Evolutionary conservation across 306 rosid genomes (phyloP).

Genomic region (Mucuna pruriens): DNA sequence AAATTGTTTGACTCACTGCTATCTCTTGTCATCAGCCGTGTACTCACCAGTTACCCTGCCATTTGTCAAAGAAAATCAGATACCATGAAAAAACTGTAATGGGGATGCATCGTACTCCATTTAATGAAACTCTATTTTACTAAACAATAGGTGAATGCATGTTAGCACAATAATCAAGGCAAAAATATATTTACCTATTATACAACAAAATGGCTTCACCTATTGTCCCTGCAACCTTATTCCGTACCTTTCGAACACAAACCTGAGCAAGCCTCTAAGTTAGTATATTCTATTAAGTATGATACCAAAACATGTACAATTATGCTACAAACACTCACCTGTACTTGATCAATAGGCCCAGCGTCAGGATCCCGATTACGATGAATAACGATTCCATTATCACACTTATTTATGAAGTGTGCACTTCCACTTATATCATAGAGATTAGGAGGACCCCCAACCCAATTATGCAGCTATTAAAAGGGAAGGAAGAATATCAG

Average conservation of each 20-base stretch:
- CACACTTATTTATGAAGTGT: conserved; percentile 92
- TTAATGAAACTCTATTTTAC: neutral
- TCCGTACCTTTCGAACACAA: conserved; percentile 83
- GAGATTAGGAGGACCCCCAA: conserved; percentile 82
- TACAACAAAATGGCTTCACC: conserved; percentile 74
- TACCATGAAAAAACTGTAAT: no score
- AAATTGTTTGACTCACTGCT: conserved; percentile 7
- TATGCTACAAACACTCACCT: conserved; percentile 51
- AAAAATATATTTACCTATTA: conserved; percentile 59
- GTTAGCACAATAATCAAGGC: conserved; percentile 10
- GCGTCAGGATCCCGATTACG: conserved; percentile 85
- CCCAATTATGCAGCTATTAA: conserved; percentile 79
- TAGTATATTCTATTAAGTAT: conserved; percentile 19
- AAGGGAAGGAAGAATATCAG: conserved; percentile 33
- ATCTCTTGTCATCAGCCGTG: conserved; percentile 2
- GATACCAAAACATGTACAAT: conserved; percentile 1
- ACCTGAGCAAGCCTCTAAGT: conserved; percentile 55
- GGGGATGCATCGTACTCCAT: no score
- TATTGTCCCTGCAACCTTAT: conserved; percentile 87
- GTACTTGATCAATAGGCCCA: conserved; percentile 82
- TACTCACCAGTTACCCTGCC: conserved; percentile 85
- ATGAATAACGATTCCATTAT: conserved; percentile 91
- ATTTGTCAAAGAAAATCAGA: conserved; percentile 49
- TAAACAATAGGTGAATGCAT: conserved; percentile 4
- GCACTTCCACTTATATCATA: conserved; percentile 98